Percentiles rank a stretch among this genome's conserved stretches.
phyloP scores from a whole-genome alignment of 164 flowering plant species.

The Platanus orientalis region DNA sequence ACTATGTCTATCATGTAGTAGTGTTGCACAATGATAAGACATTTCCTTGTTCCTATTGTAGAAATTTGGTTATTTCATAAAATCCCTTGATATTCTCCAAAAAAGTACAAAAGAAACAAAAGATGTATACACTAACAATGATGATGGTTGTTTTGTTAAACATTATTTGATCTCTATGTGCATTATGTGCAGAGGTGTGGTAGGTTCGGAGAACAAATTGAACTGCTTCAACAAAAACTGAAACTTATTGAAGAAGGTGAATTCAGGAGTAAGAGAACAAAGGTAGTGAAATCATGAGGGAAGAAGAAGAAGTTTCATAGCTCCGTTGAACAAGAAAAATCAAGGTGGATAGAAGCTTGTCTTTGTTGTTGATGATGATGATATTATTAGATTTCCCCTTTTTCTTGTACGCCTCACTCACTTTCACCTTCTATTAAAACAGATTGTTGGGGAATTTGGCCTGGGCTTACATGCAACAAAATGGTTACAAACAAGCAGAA shows the following conservation, averaged over 20 bases:
- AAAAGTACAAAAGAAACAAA: too few species aligned
- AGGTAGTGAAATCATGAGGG: constrained; percentile 70
- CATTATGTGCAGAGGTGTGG: constrained; percentile 70
- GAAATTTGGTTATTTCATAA: too few species aligned
- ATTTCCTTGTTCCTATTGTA: too few species aligned
- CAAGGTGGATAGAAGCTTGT: constrained; percentile 42
- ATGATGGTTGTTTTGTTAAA: too few species aligned
- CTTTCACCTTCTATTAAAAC: constrained; percentile 6
- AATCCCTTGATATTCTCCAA: too few species aligned
- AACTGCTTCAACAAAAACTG: constrained; percentile 59
- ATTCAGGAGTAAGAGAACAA: constrained; percentile 57
- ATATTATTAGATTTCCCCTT: too few species aligned
- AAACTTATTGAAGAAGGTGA: constrained; percentile 61
- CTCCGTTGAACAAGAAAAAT: constrained; percentile 62
- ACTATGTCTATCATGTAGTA: too few species aligned
- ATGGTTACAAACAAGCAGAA: constrained; percentile 50
- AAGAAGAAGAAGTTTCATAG: constrained; percentile 64
- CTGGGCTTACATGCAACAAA: constrained; percentile 79
- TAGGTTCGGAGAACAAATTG: constrained; percentile 66
- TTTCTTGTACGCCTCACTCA: neutral
- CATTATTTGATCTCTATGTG: too few species aligned
- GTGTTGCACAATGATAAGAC: too few species aligned
- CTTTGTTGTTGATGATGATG: neutral
- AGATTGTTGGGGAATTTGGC: constrained; percentile 88
- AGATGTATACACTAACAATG: too few species aligned